Evolutionary conservation across 352 stramenopile genomes (phyloP), one percentile per base, ranked within the genome.

Genomic region (Pythium brachiatum): DNA sequence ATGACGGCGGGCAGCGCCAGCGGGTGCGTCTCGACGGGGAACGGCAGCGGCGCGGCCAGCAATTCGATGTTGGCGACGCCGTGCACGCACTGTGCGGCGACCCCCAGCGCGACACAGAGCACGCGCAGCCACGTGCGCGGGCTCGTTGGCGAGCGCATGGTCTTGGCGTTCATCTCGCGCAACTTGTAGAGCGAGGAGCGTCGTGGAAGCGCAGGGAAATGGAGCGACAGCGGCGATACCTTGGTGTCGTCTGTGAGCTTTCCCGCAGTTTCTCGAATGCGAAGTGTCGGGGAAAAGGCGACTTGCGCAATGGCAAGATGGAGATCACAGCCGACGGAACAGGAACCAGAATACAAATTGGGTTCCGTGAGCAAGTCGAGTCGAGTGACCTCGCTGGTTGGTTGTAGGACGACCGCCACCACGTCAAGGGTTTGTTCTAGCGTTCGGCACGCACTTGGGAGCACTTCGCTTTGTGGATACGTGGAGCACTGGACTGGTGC

Each of bases 1-100:
- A 88, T 76, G 54, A 52, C 47, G 27, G 71, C 52, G 27, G 74
- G 78, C 21, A 91, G 71, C 55, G 76, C 63, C 41, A 91, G 70
- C 54, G 76, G 74, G 36, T 89, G 76, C 59, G 75, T 66, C 51
- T 64, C 68, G 32, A 85, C 62, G 21, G 78, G 60, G 67, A 86
- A 90, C 54, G 81, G 81, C 66, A 88, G 66, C 57, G 61, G 54
- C 34, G 57, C 21, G 16, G 46, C 36, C 2, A 67, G 34, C 13
- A 70, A 25, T 7, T 55, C 57, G 39, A 62, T 56, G 64, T 62
- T 66, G 52, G 64, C 57, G 47, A 66, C 64, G 34, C 52, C 53
- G 23, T 55, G 15, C 21, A 25, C 46, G 38, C 7, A 25, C 47
- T 29, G 47, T 39, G 43, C 9, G 11, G 56, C 39, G 43, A 38